Percentiles rank a stretch among this genome's conserved stretches.
Conservation (phyloP, 306 rosid species). For the Quillaja saponaria region DNA sequence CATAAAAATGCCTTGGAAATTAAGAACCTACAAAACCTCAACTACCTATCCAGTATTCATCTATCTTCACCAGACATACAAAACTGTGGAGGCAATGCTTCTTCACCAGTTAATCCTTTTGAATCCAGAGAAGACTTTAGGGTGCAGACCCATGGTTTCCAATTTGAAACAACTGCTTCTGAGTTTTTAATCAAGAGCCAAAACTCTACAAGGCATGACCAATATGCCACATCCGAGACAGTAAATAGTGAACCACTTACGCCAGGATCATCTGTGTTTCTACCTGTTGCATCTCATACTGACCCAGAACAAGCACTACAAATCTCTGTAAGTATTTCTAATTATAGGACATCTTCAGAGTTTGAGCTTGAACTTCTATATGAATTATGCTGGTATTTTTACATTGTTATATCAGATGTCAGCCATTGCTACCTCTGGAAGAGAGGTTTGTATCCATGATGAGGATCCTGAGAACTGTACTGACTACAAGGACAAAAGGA, state of each 20-base stretch:
- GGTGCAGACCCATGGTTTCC: constrained; percentile 33
- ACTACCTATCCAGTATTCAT: constrained; percentile 36
- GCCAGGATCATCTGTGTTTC: constrained; percentile 35
- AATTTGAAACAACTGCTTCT: constrained; percentile 34
- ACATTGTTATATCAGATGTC: constrained; percentile 51
- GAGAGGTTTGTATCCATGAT: constrained; percentile 37
- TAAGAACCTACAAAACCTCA: constrained; percentile 35
- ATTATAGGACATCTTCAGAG: constrained; percentile 3
- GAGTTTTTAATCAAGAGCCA: constrained; percentile 44
- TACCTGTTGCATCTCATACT: constrained; percentile 32
- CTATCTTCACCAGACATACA: constrained; percentile 42
- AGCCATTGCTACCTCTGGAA: constrained; percentile 37
- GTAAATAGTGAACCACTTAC: constrained; percentile 37
- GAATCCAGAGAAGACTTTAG: constrained; percentile 33
- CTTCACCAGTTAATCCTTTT: constrained; percentile 30
- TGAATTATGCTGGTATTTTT: constrained; percentile 22
- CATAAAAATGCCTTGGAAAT: constrained; percentile 24
- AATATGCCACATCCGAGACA: constrained; percentile 25
- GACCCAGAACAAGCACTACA: constrained; percentile 26
- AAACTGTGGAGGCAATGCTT: constrained; percentile 22
- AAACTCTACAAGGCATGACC: constrained; percentile 36
- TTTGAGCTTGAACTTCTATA: constrained; percentile 17
- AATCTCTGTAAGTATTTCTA: constrained; percentile 54
- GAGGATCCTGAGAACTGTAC: constrained; percentile 33
- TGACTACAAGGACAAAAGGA: constrained; percentile 36